Evolutionary conservation across 2,329 filamentous ascomycete genomes (phyloP).

Genomic region (Botrytis squamosa): DNA sequence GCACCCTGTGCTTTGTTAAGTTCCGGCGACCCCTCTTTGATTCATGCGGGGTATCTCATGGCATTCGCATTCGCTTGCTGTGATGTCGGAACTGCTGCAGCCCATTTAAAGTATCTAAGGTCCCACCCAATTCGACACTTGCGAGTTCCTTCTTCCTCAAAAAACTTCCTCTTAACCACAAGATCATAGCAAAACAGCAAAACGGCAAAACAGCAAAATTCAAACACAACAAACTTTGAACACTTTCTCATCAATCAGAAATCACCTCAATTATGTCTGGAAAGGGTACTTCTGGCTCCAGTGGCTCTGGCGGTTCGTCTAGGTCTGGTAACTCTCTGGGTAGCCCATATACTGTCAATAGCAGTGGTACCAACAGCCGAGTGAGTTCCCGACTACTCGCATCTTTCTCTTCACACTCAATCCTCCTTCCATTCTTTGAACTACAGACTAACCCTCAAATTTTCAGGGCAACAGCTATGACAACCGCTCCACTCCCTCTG

Average conservation of each 20-base stretch:
- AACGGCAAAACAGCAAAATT: too few relatives aligned
- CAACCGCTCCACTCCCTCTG: slow-evolving; percentile 59
- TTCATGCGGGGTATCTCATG: neutral
- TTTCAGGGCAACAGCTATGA: slow-evolving; percentile 67
- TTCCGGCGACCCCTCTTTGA: neutral
- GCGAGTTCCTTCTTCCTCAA: neutral
- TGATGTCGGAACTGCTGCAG: neutral
- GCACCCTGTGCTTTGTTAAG: neutral
- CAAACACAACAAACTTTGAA: neutral
- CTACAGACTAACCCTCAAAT: neutral
- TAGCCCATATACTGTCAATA: slow-evolving; percentile 42
- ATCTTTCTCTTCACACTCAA: neutral
- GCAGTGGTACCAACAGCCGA: slow-evolving; percentile 59
- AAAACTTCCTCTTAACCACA: neutral
- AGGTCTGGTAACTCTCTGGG: neutral
- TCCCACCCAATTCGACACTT: neutral
- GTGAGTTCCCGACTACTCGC: slow-evolving; percentile 41
- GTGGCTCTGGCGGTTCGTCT: neutral
- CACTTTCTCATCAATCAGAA: neutral
- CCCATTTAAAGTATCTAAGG: neutral
- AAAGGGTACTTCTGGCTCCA: neutral
- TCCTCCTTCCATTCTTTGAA: neutral
- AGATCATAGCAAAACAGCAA: neutral
- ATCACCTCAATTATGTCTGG: neutral
- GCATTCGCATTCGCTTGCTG: neutral